Percentiles rank a stretch among this genome's conserved stretches.
Evolutionary conservation across 2,329 filamentous ascomycete genomes (phyloP).

Genomic region (Cyanodermella asteris): DNA sequence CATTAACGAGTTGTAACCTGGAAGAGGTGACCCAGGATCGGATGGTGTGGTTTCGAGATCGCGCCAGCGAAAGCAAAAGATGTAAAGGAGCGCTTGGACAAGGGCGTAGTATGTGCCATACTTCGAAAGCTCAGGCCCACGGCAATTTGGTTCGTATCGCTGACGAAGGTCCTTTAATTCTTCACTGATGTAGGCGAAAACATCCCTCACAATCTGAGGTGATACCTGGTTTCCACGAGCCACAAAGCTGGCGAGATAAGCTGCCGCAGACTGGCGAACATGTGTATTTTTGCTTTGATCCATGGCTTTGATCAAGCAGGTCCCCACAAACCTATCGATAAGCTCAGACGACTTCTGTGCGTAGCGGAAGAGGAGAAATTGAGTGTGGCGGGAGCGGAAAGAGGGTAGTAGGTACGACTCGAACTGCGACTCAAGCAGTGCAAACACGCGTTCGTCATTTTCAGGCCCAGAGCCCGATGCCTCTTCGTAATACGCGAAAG

Average conservation of each 20-base stretch:
- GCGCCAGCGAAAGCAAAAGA: slow-evolving; percentile 95
- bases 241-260: slow-evolving; percentile 87
- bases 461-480: slow-evolving; percentile 49
- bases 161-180: slow-evolving; percentile 57
- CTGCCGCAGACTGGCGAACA: slow-evolving; percentile 62
- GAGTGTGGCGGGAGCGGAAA: slow-evolving; percentile 76
- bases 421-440: slow-evolving; percentile 67
- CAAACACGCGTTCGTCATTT: slow-evolving; percentile 49
- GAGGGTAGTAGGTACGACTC: slow-evolving; percentile 72
- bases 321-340: slow-evolving; percentile 62
- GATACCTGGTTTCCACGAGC: slow-evolving; percentile 71
- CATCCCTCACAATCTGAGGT: slow-evolving; percentile 52
- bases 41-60: slow-evolving; percentile 48
- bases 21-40: slow-evolving; percentile 23
- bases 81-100: slow-evolving; percentile 76
- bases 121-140: slow-evolving; percentile 63
- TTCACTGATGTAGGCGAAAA: slow-evolving; percentile 57
- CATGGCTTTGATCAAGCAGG: slow-evolving; percentile 50
- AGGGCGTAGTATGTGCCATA: slow-evolving; percentile 74
- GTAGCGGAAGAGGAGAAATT: slow-evolving; percentile 92
- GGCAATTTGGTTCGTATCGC: slow-evolving; percentile 50
- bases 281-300: slow-evolving; percentile 48
- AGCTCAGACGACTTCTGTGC: slow-evolving; percentile 60
- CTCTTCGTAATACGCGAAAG: slow-evolving; percentile 64
- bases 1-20: no score